These are phyloP conservation scores for Mycena sp. DNA, from an alignment of 1,284 basidiomycete species.

Conservation along the genomic window DNA sequence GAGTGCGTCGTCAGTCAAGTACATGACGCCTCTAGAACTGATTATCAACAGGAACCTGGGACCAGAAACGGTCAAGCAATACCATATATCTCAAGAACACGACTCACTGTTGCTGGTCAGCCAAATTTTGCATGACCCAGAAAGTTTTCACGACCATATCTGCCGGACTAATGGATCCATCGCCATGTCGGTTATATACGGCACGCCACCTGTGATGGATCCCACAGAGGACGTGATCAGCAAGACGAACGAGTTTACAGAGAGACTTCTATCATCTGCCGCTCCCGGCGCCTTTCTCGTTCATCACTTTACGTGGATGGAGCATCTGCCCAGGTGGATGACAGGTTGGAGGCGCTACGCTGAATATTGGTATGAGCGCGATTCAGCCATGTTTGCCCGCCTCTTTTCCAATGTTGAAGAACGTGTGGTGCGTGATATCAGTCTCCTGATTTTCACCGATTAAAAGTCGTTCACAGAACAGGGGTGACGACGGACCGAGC, in stretches of 20 bases:
- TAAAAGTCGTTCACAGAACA: not conserved
- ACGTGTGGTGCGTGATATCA: not conserved
- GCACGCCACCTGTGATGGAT: not conserved
- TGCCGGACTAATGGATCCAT: not conserved
- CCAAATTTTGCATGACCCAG: too few species aligned
- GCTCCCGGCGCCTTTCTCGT: not conserved
- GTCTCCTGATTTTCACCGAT: too few species aligned
- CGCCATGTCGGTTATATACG: not conserved
- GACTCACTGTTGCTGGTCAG: too few species aligned
- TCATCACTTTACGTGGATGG: conserved; percentile 37
- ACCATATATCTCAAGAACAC: too few species aligned
- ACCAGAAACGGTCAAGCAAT: too few species aligned
- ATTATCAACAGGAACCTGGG: too few species aligned
- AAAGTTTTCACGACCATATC: not conserved
- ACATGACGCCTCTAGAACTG: too few species aligned
- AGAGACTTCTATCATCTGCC: not conserved
- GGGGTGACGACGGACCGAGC: not conserved
- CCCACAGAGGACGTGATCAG: not conserved
- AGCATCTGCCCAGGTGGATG: conserved; percentile 31
- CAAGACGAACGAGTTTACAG: not conserved
- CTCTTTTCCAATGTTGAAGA: conserved; percentile 9
- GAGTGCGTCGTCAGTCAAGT: not conserved
- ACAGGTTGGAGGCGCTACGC: conserved; percentile 27
- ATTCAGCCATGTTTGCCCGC: conserved; percentile 21
- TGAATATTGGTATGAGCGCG: conserved; percentile 17